These are phyloP conservation scores for Trichoderma sp. DNA, from an alignment of 2,329 filamentous ascomycete species.

Conservation along the genomic window DNA sequence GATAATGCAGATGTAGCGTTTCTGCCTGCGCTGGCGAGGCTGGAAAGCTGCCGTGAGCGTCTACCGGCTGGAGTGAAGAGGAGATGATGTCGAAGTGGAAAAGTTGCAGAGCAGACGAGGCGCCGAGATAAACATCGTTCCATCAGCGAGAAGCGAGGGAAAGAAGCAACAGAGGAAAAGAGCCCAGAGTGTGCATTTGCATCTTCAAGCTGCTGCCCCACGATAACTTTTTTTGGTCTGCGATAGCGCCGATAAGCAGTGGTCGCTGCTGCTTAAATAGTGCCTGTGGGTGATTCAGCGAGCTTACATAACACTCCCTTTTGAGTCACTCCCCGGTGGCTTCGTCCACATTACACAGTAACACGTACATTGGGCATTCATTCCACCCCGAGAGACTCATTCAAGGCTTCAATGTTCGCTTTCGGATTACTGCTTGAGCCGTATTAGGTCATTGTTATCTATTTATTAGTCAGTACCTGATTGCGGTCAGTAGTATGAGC, in stretches of 20 bases:
- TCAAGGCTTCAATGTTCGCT: too few relatives aligned
- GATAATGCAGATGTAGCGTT: neutral
- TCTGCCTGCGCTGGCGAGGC: neutral
- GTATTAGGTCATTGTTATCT: too few relatives aligned
- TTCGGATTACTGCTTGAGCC: too few relatives aligned
- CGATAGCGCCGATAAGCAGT: slow-evolving; percentile 20
- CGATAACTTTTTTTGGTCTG: slow-evolving; percentile 27
- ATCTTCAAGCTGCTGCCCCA: slow-evolving; percentile 21
- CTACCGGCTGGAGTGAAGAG: slow-evolving; percentile 5
- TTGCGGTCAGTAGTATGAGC: neutral
- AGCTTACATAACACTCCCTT: neutral
- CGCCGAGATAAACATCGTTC: slow-evolving; percentile 38
- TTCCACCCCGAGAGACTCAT: too few relatives aligned
- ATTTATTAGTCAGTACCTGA: neutral
- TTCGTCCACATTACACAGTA: too few relatives aligned
- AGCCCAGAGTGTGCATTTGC: slow-evolving; percentile 13
- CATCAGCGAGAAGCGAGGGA: slow-evolving; percentile 33
- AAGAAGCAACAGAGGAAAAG: neutral
- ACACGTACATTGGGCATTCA: too few relatives aligned
- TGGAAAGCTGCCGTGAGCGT: slow-evolving; percentile 7
- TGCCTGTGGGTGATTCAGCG: neutral
- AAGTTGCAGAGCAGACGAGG: slow-evolving; percentile 28
- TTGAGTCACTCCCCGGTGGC: neutral
- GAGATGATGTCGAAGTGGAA: slow-evolving; percentile 19
- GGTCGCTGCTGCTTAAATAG: neutral